A percentile compares a stretch with the other conserved stretches of the same genome.
phyloP scores from a whole-genome alignment of 2,329 filamentous ascomycete species.

The Arthrobotrys pseudoclavata region DNA sequence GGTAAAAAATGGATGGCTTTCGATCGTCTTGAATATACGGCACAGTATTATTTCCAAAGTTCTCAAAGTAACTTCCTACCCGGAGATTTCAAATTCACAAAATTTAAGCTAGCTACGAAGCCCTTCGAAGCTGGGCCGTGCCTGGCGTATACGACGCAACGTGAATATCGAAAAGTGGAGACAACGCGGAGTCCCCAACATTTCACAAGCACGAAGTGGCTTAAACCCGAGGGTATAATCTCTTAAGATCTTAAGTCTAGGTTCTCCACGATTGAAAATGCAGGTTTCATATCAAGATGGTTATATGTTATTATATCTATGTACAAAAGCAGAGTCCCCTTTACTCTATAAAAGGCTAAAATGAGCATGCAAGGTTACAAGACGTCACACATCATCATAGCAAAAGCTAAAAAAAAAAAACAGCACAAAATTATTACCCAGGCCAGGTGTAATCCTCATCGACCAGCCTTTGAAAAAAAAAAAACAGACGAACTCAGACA shows the following conservation, averaged over 20 bases:
- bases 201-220: neutral
- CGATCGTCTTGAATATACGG: no score
- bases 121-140: no score
- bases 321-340: constrained; percentile 15
- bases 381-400: constrained; percentile 2
- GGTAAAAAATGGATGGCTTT: no score
- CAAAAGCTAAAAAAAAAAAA: neutral
- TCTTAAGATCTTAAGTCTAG: neutral
- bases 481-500: constrained; percentile 64
- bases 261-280: neutral
- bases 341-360: neutral
- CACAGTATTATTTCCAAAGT: no score
- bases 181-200: constrained; percentile 13
- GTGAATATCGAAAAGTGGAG: neutral
- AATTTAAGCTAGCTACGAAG: no score
- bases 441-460: constrained; percentile 66
- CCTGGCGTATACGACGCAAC: no score
- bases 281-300: constrained; percentile 4
- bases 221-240: constrained; percentile 7
- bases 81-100: no score
- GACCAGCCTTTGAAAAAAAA: constrained; percentile 68
- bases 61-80: no score
- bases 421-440: constrained; percentile 10
- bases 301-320: constrained; percentile 37
- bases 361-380: constrained; percentile 7